phyloP scores from a whole-genome alignment of 2,329 filamentous ascomycete genomes.

The Basipetospora chlamydospora region DNA sequence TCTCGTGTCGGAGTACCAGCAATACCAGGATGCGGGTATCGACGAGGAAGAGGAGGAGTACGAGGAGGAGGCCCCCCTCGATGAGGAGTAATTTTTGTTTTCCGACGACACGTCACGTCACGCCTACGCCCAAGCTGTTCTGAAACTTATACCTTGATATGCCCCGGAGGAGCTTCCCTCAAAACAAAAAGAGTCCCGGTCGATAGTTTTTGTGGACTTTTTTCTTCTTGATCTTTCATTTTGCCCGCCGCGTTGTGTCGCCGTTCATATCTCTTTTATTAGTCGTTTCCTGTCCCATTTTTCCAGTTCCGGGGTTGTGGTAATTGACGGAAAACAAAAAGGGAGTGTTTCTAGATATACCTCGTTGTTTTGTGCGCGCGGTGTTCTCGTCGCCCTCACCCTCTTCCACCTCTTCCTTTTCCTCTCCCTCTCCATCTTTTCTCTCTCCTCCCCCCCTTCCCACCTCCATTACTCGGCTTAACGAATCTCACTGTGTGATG shows the following conservation, averaged over 20 bases:
- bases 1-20: slow-evolving; percentile 98
- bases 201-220: slow-evolving; percentile 4
- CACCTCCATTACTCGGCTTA: too few relatives aligned
- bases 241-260: too few relatives aligned
- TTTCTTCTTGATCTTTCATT: too few relatives aligned
- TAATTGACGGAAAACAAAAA: slow-evolving; percentile 12
- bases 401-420: too few relatives aligned
- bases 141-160: neutral
- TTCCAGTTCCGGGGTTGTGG: slow-evolving; percentile 14
- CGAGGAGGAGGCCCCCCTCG: slow-evolving; percentile 65
- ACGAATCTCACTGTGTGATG: slow-evolving; percentile 8
- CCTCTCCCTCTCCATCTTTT: too few relatives aligned
- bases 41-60: slow-evolving; percentile 97
- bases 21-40: slow-evolving; percentile 98
- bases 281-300: slow-evolving; percentile 7
- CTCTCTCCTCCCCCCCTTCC: too few relatives aligned
- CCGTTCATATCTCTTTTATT: too few relatives aligned
- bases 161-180: slow-evolving; percentile 1
- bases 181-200: slow-evolving; percentile 1
- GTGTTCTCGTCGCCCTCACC: slow-evolving; percentile 8
- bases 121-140: slow-evolving; percentile 1
- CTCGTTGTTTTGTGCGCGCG: slow-evolving; percentile 15
- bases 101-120: slow-evolving; percentile 22
- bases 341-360: slow-evolving; percentile 24
- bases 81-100: slow-evolving; percentile 53